Evolutionary conservation across 2,329 filamentous ascomycete genomes (phyloP).

Genomic region (Colletotrichum sp.): DNA sequence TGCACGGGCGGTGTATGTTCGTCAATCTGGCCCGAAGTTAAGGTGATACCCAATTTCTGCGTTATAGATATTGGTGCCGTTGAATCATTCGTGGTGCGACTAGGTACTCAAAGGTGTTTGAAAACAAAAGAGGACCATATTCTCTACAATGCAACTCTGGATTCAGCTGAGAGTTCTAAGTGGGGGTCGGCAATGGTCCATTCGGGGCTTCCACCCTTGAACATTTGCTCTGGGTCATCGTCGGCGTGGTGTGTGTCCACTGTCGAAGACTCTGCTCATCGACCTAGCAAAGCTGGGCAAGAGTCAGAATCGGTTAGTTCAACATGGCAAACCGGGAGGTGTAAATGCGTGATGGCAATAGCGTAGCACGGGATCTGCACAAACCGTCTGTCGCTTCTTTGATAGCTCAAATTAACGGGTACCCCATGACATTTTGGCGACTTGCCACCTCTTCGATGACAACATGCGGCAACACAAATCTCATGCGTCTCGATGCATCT

Average conservation of each 20-base stretch:
- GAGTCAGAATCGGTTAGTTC: background rate
- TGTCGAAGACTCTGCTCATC: background rate
- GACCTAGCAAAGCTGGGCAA: background rate
- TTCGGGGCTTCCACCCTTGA: background rate
- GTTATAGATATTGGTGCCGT: background rate
- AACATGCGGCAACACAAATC: background rate
- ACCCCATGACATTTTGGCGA: background rate
- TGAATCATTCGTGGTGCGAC: background rate
- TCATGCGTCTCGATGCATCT: background rate
- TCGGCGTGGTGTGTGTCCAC: background rate
- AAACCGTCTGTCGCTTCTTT: background rate
- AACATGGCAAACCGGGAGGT: background rate
- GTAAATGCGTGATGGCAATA: slow-evolving; percentile 5
- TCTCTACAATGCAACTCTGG: background rate
- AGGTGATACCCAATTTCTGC: background rate
- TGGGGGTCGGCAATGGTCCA: background rate
- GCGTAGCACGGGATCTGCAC: slow-evolving; percentile 1
- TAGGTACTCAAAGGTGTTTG: background rate
- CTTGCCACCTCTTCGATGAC: background rate
- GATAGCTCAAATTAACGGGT: background rate
- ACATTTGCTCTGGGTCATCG: background rate
- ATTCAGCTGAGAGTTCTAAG: background rate
- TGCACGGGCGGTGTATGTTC: background rate
- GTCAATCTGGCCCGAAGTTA: background rate
- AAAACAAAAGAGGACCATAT: background rate